Percentiles rank a stretch among this genome's conserved stretches.
Evolutionary conservation across 306 rosid species (phyloP).

Genomic region (Trifolium repens): DNA sequence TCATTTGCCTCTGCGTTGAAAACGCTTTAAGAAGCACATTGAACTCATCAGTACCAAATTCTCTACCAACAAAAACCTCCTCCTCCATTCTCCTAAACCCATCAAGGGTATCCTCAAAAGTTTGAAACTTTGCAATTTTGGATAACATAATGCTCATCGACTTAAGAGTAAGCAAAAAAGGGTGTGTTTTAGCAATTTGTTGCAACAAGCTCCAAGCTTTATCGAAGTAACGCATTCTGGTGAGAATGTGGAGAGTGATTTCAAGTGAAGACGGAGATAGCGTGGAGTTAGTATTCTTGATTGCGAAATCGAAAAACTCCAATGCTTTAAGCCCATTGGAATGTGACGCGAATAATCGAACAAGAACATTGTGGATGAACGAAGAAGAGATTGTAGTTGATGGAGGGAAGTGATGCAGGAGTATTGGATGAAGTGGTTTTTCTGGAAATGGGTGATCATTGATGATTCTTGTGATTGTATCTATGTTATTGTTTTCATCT

Average conservation of each 20-base stretch:
- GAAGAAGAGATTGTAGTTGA: constrained; percentile 47
- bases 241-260: constrained; percentile 78
- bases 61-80: constrained; percentile 59
- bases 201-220: constrained; percentile 72
- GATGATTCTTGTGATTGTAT: constrained; percentile 61
- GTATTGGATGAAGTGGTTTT: constrained; percentile 71
- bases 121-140: constrained; percentile 68
- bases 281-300: constrained; percentile 48
- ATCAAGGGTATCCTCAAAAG: constrained; percentile 74
- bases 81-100: constrained; percentile 76
- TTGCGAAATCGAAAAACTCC: constrained; percentile 70
- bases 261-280: constrained; percentile 66
- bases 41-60: constrained; percentile 74
- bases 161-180: constrained; percentile 69
- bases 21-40: constrained; percentile 79
- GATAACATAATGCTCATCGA: constrained; percentile 88
- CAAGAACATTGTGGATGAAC: constrained; percentile 62
- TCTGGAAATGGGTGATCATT: constrained; percentile 80
- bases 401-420: constrained; percentile 59
- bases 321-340: constrained; percentile 87
- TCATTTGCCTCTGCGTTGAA: constrained; percentile 84
- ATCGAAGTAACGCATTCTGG: constrained; percentile 80
- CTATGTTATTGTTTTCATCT: constrained; percentile 42
- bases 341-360: constrained; percentile 77
- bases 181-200: constrained; percentile 48